These are phyloP conservation scores for Penicillium tannophilum DNA, from an alignment of 495 filamentous ascomycete species.

Conservation along the genomic window DNA sequence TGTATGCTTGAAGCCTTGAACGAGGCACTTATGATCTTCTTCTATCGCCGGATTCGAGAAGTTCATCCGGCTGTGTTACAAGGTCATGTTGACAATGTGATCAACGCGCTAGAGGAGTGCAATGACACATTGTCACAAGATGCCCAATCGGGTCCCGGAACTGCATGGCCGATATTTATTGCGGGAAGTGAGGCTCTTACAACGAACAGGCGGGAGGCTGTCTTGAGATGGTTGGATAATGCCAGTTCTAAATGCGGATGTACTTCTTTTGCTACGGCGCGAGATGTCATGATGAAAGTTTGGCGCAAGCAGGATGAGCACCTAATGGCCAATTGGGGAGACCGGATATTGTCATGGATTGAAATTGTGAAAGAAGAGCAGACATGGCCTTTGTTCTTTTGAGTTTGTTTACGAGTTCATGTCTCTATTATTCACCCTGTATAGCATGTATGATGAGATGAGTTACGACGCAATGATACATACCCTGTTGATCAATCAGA, in stretches of 20 bases:
- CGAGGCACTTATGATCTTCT: conserved; percentile 37
- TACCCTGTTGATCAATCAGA: not conserved
- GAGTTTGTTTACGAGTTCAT: not conserved
- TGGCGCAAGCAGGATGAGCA: conserved; percentile 36
- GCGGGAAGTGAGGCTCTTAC: conserved; percentile 39
- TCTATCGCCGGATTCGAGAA: conserved; percentile 35
- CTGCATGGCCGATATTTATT: conserved; percentile 39
- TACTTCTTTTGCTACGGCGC: conserved; percentile 25
- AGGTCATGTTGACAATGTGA: conserved; percentile 37
- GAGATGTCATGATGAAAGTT: conserved; percentile 31
- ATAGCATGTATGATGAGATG: not conserved
- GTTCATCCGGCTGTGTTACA: conserved; percentile 34
- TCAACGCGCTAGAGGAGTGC: conserved; percentile 28
- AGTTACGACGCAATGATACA: not conserved
- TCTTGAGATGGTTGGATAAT: conserved; percentile 27
- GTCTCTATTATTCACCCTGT: not conserved
- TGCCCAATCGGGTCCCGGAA: conserved; percentile 26
- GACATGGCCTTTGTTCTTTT: conserved; percentile 38
- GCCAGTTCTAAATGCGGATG: conserved; percentile 29
- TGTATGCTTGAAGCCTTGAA: conserved; percentile 34
- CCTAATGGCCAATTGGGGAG: conserved; percentile 22
- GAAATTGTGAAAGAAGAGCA: conserved; percentile 28
- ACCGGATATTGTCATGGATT: conserved; percentile 34
- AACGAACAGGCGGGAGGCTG: conserved; percentile 19
- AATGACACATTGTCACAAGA: conserved; percentile 20